A percentile compares a stretch with the other conserved stretches of the same genome.
These are phyloP conservation scores for Copromyces sp. DNA, from an alignment of 495 filamentous ascomycete genomes.

Conservation along the genomic window DNA sequence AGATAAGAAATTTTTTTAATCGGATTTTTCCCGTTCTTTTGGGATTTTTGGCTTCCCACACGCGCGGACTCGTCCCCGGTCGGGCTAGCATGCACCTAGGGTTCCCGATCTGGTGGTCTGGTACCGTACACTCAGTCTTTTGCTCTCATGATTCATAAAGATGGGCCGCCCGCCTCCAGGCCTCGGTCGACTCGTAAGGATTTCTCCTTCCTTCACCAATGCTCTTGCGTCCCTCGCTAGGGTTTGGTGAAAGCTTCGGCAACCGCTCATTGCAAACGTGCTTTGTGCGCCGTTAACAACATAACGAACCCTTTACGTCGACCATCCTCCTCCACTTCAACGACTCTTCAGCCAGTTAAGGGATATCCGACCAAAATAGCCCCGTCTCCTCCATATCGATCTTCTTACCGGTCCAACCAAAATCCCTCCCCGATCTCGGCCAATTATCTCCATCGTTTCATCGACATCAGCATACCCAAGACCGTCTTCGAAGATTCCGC, in stretches of 20 bases:
- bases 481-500: not conserved
- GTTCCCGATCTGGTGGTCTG: constrained; percentile 1
- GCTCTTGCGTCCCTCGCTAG: not conserved
- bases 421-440: not conserved
- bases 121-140: constrained; percentile 1
- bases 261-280: not conserved
- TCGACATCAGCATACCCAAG: not conserved
- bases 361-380: not conserved
- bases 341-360: not conserved
- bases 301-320: not conserved
- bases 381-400: not conserved
- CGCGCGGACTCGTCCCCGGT: not conserved
- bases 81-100: not conserved
- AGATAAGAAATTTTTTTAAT: constrained; percentile 21
- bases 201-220: not conserved
- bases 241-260: constrained; percentile 3
- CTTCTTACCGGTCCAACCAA: not conserved
- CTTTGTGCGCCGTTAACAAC: not conserved
- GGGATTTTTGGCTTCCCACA: constrained; percentile 4
- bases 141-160: constrained; percentile 8
- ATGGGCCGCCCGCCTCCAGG: constrained; percentile 3
- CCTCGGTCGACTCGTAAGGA: not conserved
- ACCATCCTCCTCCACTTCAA: not conserved
- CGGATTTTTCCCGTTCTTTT: constrained; percentile 1
- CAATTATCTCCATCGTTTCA: not conserved